phyloP scores from a whole-genome alignment of 768 basidiomycete species.

The Leucogyrophana mollusca region DNA sequence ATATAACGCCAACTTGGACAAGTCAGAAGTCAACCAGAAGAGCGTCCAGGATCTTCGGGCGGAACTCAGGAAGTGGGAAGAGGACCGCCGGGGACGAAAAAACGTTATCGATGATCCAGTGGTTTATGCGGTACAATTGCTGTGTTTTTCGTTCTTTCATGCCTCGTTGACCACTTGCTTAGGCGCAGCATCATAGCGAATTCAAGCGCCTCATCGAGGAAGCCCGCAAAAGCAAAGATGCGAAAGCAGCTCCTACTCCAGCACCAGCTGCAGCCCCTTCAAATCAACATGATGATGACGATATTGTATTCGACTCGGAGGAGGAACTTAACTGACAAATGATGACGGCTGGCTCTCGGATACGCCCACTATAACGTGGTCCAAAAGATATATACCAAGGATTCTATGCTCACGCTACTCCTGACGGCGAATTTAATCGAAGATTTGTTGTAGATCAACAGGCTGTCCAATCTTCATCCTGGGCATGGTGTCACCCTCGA shows the following conservation, averaged over 20 bases:
- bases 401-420: too few relatives aligned
- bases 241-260: constrained; percentile 14
- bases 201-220: constrained; percentile 34
- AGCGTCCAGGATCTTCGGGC: constrained; percentile 42
- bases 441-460: too few relatives aligned
- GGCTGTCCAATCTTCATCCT: too few relatives aligned
- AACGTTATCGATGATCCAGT: constrained; percentile 35
- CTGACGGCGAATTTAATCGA: too few relatives aligned
- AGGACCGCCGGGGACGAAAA: constrained; percentile 36
- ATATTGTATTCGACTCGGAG: constrained; percentile 37
- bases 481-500: too few relatives aligned
- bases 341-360: too few relatives aligned
- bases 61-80: constrained; percentile 63
- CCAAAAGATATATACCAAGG: too few relatives aligned
- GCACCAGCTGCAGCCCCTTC: background rate
- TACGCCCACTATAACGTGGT: too few relatives aligned
- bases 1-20: constrained; percentile 72
- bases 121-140: constrained; percentile 37
- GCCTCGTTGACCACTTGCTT: background rate
- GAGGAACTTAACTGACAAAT: constrained; percentile 12
- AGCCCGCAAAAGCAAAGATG: constrained; percentile 32
- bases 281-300: constrained; percentile 6
- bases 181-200: constrained; percentile 27
- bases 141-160: background rate
- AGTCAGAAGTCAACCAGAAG: constrained; percentile 43